Conservation (phyloP, 2,329 filamentous ascomycete species). For the Epichloe glyceriae region DNA sequence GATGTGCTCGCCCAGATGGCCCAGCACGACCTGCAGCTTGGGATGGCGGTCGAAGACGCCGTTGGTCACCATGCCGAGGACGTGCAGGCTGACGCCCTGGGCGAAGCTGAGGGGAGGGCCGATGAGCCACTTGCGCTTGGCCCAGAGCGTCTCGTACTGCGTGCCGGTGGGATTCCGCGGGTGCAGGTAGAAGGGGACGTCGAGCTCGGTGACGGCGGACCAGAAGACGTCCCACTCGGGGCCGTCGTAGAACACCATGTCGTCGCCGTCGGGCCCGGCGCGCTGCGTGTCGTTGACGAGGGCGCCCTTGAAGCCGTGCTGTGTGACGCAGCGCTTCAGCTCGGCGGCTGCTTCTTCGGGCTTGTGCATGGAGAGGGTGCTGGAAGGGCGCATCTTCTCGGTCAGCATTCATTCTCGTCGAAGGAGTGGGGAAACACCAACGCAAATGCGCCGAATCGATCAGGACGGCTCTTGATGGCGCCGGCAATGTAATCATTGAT, state of each 20-base stretch:
- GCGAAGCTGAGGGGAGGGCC: conserved; percentile 47
- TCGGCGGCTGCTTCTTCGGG: conserved; percentile 36
- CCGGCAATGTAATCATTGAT: conserved; percentile 28
- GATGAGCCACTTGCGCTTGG: conserved; percentile 44
- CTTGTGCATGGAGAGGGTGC: conserved; percentile 39
- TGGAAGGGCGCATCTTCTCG: conserved; percentile 6
- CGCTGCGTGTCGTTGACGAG: conserved; percentile 51
- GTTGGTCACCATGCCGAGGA: conserved; percentile 36
- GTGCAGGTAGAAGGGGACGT: conserved; percentile 53
- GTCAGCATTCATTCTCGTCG: background rate
- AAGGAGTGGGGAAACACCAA: conserved; percentile 10
- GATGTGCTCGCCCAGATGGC: conserved; percentile 36
- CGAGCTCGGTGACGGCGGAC: conserved; percentile 41
- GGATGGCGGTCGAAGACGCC: conserved; percentile 37
- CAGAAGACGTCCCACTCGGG: conserved; percentile 50
- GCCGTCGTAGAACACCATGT: conserved; percentile 51
- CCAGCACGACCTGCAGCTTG: conserved; percentile 31
- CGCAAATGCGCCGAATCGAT: conserved; percentile 35
- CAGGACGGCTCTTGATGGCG: conserved; percentile 23
- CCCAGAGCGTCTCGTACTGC: conserved; percentile 45
- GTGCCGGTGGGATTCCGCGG: conserved; percentile 43
- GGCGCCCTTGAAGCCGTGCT: conserved; percentile 49
- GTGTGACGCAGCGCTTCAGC: conserved; percentile 37
- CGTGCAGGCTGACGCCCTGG: conserved; percentile 44
- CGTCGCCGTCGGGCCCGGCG: conserved; percentile 42